Conservation (phyloP, 1,139 yeast genomes). For the Arxiozyma slooffiae region DNA sequence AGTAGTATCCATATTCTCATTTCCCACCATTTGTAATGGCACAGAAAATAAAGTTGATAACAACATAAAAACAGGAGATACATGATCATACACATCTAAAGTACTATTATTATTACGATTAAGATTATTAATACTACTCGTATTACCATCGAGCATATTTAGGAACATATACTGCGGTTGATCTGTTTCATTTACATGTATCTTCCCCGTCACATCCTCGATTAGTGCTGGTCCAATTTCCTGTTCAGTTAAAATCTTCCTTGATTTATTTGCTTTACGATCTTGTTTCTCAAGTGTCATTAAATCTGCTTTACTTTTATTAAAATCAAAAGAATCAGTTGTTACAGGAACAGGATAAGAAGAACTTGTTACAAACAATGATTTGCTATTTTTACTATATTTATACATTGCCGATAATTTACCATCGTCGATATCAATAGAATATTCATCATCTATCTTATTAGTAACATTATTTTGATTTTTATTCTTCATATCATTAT, state of each 20-base stretch:
- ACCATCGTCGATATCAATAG: not conserved
- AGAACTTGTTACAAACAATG: not conserved
- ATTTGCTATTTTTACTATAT: conserved; percentile 1
- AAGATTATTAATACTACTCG: not conserved
- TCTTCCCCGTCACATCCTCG: conserved; percentile 6
- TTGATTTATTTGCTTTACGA: not conserved
- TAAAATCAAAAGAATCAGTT: not conserved
- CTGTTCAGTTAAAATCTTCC: conserved; percentile 13
- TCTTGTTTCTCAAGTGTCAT: conserved; percentile 5
- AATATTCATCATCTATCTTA: not conserved
- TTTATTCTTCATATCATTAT: not conserved
- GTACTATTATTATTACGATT: not conserved
- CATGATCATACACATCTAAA: not conserved
- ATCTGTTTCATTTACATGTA: not conserved
- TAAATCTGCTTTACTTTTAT: not conserved
- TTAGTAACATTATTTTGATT: not conserved
- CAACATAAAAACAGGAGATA: not conserved
- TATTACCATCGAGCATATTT: not conserved
- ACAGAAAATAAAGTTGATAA: conserved; percentile 1
- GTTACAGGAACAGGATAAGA: not conserved
- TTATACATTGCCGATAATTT: not conserved
- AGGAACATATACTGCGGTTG: not conserved
- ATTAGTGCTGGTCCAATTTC: conserved; percentile 15
- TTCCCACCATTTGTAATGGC: conserved; percentile 5
- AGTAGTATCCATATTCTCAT: conserved; percentile 1